Percentiles rank a stretch among this genome's conserved stretches.
These are phyloP conservation scores for Xylaria sp. DNA, from an alignment of 2,329 filamentous ascomycete species.

Conservation along the genomic window DNA sequence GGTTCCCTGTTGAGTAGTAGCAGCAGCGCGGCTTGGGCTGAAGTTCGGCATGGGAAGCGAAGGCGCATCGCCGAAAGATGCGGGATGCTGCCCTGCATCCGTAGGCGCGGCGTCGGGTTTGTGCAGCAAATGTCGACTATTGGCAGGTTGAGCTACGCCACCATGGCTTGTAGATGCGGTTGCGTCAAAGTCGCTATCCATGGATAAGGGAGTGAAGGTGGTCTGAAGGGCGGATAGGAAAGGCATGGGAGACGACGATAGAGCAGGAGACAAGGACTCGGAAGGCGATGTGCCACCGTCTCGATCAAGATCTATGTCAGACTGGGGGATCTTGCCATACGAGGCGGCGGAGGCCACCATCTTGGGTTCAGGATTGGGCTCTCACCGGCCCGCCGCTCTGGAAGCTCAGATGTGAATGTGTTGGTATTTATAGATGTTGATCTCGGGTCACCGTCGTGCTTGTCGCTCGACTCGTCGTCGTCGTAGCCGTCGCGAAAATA, in stretches of 20 bases:
- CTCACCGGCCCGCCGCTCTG: background rate
- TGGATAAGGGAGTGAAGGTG: conserved; percentile 42
- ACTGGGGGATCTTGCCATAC: conserved; percentile 37
- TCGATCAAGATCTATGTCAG: conserved; percentile 37
- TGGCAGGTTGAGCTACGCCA: conserved; percentile 1
- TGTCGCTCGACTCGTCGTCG: background rate
- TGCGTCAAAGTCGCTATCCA: conserved; percentile 38
- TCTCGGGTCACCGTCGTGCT: background rate
- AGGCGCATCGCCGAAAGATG: conserved; percentile 36
- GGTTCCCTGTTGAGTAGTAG: conserved; percentile 21
- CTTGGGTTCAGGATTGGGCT: conserved; percentile 5
- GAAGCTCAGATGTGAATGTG: background rate
- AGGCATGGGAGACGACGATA: conserved; percentile 42
- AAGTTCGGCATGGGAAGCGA: conserved; percentile 32
- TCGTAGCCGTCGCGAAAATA: conserved; percentile 1
- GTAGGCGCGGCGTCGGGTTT: conserved; percentile 34
- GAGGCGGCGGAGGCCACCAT: conserved; percentile 35
- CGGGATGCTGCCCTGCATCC: conserved; percentile 41
- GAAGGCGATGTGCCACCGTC: conserved; percentile 35
- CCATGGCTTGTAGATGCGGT: background rate
- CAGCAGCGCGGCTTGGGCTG: conserved; percentile 13
- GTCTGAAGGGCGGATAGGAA: conserved; percentile 37
- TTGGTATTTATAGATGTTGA: background rate
- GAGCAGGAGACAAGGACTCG: conserved; percentile 36
- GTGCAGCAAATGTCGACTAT: conserved; percentile 22